A percentile compares a stretch with the other conserved stretches of the same genome.
These are phyloP conservation scores for Pyrenopolyporus hunteri DNA, from an alignment of 495 filamentous ascomycete species.

Conservation along the genomic window DNA sequence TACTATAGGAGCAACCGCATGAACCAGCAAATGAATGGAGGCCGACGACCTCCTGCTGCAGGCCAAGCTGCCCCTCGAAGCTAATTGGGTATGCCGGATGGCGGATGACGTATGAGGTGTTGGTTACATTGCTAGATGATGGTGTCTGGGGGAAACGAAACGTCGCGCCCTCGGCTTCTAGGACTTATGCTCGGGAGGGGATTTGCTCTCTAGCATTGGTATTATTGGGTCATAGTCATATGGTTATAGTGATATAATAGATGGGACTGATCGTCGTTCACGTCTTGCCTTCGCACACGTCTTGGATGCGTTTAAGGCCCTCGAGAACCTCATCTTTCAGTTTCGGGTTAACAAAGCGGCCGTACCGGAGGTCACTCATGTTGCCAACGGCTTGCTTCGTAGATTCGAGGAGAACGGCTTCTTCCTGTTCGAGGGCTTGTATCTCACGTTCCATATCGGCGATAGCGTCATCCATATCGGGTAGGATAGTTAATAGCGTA, in stretches of 20 bases:
- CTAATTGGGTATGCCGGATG: conserved; percentile 2
- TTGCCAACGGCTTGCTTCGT: conserved; percentile 69
- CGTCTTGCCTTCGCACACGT: conserved; percentile 61
- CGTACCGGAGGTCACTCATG: conserved; percentile 84
- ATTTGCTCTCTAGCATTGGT: not conserved
- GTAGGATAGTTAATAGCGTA: conserved; percentile 66
- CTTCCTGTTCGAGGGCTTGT: conserved; percentile 65
- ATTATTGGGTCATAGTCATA: conserved; percentile 19
- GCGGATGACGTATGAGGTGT: not conserved
- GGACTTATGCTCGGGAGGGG: too few species aligned
- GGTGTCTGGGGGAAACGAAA: too few species aligned
- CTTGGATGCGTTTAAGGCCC: conserved; percentile 67
- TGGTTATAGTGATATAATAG: conserved; percentile 29
- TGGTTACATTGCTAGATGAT: not conserved
- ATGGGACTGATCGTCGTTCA: conserved; percentile 35
- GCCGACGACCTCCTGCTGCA: conserved; percentile 33
- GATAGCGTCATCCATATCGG: conserved; percentile 70
- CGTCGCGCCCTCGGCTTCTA: too few species aligned
- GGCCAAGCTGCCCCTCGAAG: conserved; percentile 42
- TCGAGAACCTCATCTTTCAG: conserved; percentile 65
- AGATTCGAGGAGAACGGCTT: conserved; percentile 62
- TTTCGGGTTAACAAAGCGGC: conserved; percentile 68
- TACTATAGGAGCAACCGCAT: conserved; percentile 40
- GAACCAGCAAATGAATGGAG: conserved; percentile 41
- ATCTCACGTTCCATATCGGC: conserved; percentile 70